These are phyloP conservation scores for Penicillium steckii DNA, from an alignment of 495 filamentous ascomycete genomes.

Conservation along the genomic window DNA sequence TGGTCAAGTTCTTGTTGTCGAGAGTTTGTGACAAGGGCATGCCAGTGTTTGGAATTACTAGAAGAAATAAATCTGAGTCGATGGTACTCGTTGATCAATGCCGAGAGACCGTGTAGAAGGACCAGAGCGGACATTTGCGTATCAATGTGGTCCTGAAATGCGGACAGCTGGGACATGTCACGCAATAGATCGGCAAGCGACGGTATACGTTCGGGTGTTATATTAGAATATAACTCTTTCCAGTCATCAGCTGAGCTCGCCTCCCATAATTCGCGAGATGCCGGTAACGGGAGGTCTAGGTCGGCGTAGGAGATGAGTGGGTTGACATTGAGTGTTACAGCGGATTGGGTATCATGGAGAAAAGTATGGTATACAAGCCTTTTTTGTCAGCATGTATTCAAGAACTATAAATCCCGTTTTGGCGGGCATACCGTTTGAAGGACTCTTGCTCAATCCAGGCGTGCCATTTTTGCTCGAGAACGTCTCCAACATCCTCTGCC, in stretches of 20 bases:
- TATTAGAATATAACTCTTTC: slow-evolving; percentile 48
- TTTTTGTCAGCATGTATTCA: not conserved
- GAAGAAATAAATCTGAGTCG: slow-evolving; percentile 50
- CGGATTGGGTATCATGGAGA: slow-evolving; percentile 56
- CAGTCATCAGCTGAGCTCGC: slow-evolving; percentile 55
- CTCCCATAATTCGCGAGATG: slow-evolving; percentile 53
- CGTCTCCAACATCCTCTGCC: slow-evolving; percentile 44
- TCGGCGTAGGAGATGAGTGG: slow-evolving; percentile 64
- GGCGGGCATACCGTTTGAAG: slow-evolving; percentile 44
- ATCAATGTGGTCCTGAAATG: slow-evolving; percentile 45
- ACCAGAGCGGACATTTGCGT: slow-evolving; percentile 48
- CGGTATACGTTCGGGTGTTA: slow-evolving; percentile 36
- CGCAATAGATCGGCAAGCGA: slow-evolving; percentile 52
- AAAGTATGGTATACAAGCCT: slow-evolving; percentile 59
- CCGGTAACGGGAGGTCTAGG: slow-evolving; percentile 57
- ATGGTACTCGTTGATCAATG: slow-evolving; percentile 58
- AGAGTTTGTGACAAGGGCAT: slow-evolving; percentile 48
- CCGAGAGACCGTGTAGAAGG: slow-evolving; percentile 57
- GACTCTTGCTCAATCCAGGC: slow-evolving; percentile 56
- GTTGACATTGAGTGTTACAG: slow-evolving; percentile 55
- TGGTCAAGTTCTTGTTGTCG: slow-evolving; percentile 51
- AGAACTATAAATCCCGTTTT: too few relatives aligned
- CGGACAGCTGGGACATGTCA: slow-evolving; percentile 45
- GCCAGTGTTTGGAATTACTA: slow-evolving; percentile 42
- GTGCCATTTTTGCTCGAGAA: slow-evolving; percentile 57